Conservation (phyloP, 306 rosid genomes). For the Mimosa bimucronata region DNA sequence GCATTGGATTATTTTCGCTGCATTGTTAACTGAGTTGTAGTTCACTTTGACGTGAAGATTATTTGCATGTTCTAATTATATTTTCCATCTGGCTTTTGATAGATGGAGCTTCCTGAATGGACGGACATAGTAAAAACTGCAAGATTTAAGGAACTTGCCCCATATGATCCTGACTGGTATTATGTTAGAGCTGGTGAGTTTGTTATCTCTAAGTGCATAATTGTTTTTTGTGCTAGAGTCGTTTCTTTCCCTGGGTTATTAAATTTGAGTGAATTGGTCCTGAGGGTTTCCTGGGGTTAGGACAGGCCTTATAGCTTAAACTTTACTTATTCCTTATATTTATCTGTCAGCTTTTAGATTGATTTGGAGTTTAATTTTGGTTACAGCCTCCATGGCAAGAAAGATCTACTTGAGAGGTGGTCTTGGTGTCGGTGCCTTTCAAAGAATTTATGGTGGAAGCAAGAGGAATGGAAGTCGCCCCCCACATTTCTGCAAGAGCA, state of each 20-base stretch:
- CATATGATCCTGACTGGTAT: slow-evolving; percentile 84
- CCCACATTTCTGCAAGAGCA: slow-evolving; percentile 79
- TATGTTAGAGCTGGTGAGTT: slow-evolving; percentile 65
- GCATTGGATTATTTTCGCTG: not conserved
- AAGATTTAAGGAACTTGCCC: slow-evolving; percentile 71
- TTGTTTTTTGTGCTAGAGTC: not conserved
- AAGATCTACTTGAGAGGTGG: slow-evolving; percentile 83
- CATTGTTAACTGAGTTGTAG: not conserved
- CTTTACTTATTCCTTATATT: not conserved
- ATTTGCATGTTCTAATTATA: not conserved
- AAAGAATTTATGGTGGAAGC: slow-evolving; percentile 79
- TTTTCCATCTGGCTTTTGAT: slow-evolving; percentile 21
- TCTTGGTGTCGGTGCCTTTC: slow-evolving; percentile 79
- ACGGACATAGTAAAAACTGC: slow-evolving; percentile 77
- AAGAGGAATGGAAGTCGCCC: slow-evolving; percentile 82
- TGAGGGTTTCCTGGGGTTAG: not conserved
- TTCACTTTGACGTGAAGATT: not conserved
- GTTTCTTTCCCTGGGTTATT: not conserved
- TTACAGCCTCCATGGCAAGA: slow-evolving; percentile 78
- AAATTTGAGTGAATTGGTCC: not conserved
- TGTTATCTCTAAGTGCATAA: not conserved
- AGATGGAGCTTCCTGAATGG: slow-evolving; percentile 87
- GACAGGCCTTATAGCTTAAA: not conserved
- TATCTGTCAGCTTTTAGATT: not conserved
- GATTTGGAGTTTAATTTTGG: slow-evolving; percentile 4